These are phyloP conservation scores for Trichophyton schoenleinii DNA, from an alignment of 2,329 filamentous ascomycete genomes.

Conservation along the genomic window DNA sequence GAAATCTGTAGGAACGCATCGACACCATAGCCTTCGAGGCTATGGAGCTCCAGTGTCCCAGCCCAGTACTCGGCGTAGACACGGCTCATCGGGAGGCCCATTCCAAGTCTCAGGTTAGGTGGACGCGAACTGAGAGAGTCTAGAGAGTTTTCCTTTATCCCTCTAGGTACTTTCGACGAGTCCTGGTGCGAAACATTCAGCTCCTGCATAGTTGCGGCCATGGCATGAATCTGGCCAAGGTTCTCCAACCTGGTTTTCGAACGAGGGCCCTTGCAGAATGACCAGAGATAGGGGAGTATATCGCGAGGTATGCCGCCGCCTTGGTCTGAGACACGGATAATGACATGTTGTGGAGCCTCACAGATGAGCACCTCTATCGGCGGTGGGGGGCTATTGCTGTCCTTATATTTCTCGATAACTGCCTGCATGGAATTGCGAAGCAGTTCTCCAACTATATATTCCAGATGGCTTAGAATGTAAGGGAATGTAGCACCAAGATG, in stretches of 20 bases:
- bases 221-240: constrained; percentile 70
- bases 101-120: constrained; percentile 76
- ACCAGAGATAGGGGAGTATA: constrained; percentile 83
- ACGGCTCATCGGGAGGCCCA: constrained; percentile 83
- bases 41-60: constrained; percentile 79
- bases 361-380: constrained; percentile 92
- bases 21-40: constrained; percentile 85
- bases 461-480: constrained; percentile 88
- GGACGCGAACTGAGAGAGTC: constrained; percentile 68
- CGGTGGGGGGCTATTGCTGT: constrained; percentile 43
- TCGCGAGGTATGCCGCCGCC: constrained; percentile 83
- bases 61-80: constrained; percentile 99
- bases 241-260: constrained; percentile 69
- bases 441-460: constrained; percentile 94
- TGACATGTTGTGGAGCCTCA: constrained; percentile 87
- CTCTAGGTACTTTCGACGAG: constrained; percentile 9
- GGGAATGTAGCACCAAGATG: constrained; percentile 86
- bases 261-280: constrained; percentile 84
- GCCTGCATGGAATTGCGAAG: constrained; percentile 91
- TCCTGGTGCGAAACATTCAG: constrained; percentile 39
- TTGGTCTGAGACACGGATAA: constrained; percentile 89
- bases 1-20: constrained; percentile 95
- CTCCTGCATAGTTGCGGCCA: constrained; percentile 90
- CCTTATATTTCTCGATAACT: constrained; percentile 60
- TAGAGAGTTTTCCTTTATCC: constrained; percentile 51